Base-by-base conservation (phyloP, 768 basidiomycete species). In the Lepiota venenata region DNA sequence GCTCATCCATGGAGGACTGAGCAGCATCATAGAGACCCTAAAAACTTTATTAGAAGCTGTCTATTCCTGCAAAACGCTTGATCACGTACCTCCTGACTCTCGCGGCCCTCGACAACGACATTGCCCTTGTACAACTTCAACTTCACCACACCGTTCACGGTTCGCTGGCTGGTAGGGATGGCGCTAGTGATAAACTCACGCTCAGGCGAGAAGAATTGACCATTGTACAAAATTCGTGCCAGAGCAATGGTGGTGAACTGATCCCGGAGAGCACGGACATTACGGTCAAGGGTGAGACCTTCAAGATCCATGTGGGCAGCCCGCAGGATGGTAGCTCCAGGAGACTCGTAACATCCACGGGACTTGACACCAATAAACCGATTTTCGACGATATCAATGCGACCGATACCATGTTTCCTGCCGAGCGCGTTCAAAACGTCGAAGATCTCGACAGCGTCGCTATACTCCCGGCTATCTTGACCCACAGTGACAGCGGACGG, bases 181-280 rank as follows among this genome's bases (percentile, higher is more conserved):
- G 90, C 82, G 64, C 87, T 85, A 41, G 87, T 88, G 64, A 98
- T 75, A 65, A 98, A 98, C 73, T 98, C 97, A 60, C 96, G 82
- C 74, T 98, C 97, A 43, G 97, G 95, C n/a, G 94, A 96, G 82
- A 98, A 99, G 85, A 93, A 98, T 75, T 96, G 93, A 36, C 96
- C 97, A 66, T 98, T 98, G 80, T 99, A 98, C 45, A 99, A 76
- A 65, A 99, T 95, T 61, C 87, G 78, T 69, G 91, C 85, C 52
- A 98, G 78, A 68, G 88, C 88, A 63, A 91, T 77, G 20, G 97
- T 98, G 63, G 97, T 79, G 73, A 98, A 99, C 67, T 93, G 89
- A 70, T 99, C 97, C 32, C 97, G 81, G 52, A 98, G 77, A 18
- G 91, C 87, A 52, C 97, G 89, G 59, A 99, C 94, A 70, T 96